phyloP scores from a whole-genome alignment of 169 alveolate genomes.

The Cryptosporidium canis region DNA sequence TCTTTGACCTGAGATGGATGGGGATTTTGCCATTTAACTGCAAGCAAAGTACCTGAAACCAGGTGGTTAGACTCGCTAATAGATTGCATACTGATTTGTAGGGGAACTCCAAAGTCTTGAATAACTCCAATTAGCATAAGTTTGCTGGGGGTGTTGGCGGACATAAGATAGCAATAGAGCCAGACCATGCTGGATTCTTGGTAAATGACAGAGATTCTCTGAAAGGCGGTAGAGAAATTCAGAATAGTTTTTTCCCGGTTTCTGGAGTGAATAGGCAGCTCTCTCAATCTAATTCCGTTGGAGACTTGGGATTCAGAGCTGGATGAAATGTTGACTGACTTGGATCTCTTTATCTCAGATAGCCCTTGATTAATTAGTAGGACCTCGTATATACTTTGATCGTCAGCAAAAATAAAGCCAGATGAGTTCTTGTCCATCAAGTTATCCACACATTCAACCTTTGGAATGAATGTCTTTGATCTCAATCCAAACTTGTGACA shows the following conservation, averaged over 20 bases:
- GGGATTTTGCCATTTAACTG: conserved; percentile 18
- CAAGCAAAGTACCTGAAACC: conserved; percentile 41
- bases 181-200: conserved; percentile 61
- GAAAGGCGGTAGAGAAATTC: conserved; percentile 42
- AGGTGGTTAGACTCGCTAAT: conserved; percentile 8
- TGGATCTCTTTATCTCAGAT: conserved; percentile 5
- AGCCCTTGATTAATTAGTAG: conserved; percentile 4
- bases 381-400: conserved; percentile 36
- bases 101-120: conserved; percentile 60
- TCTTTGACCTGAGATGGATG: not conserved
- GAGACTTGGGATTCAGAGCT: not conserved
- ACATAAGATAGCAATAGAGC: conserved; percentile 49
- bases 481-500: conserved; percentile 41
- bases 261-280: conserved; percentile 54
- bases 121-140: conserved; percentile 59
- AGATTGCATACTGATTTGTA: conserved; percentile 45
- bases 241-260: conserved; percentile 60
- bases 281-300: conserved; percentile 14
- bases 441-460: conserved; percentile 34
- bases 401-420: conserved; percentile 43
- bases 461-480: conserved; percentile 43
- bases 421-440: not conserved
- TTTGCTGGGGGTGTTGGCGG: not conserved
- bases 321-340: not conserved
- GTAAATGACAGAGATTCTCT: conserved; percentile 36